Percentiles rank a stretch among this genome's conserved stretches.
Conservation (phyloP, 2,329 filamentous ascomycete species). For the Berkeleyomyces basicola region DNA sequence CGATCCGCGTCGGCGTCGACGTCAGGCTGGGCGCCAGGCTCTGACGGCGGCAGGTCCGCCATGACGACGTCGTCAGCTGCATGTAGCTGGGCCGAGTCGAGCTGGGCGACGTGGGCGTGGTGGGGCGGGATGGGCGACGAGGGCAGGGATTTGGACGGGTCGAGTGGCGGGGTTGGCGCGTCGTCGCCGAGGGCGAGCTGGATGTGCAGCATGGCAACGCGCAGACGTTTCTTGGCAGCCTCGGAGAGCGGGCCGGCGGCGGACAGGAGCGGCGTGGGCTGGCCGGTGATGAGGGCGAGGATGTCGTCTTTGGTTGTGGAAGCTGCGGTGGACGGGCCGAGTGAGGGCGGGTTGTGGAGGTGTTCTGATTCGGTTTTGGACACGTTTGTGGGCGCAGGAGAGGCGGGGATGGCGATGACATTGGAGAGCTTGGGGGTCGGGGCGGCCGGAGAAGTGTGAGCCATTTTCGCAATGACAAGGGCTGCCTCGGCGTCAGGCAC, state of each 20-base stretch:
- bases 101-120: not conserved
- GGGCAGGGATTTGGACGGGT: slow-evolving; percentile 2
- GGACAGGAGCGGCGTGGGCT: slow-evolving; percentile 28
- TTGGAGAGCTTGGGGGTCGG: not conserved
- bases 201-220: slow-evolving; percentile 18
- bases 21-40: not conserved
- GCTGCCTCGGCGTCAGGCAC: slow-evolving; percentile 4
- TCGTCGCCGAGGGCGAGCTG: slow-evolving; percentile 9
- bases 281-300: slow-evolving; percentile 33
- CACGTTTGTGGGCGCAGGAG: slow-evolving; percentile 8
- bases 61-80: not conserved
- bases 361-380: slow-evolving; percentile 9
- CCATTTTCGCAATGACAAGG: slow-evolving; percentile 1
- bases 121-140: slow-evolving; percentile 1
- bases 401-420: slow-evolving; percentile 4
- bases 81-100: not conserved
- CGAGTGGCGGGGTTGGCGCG: slow-evolving; percentile 8
- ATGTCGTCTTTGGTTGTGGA: slow-evolving; percentile 19
- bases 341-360: not conserved
- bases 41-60: slow-evolving; percentile 7
- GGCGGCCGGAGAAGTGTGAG: not conserved
- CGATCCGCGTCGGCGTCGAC: not conserved
- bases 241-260: slow-evolving; percentile 23
- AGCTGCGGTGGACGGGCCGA: not conserved
- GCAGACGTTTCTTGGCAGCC: slow-evolving; percentile 29